phyloP scores from a whole-genome alignment of 371 early-diverging fungal species.

The Rhizopus microsporus region DNA sequence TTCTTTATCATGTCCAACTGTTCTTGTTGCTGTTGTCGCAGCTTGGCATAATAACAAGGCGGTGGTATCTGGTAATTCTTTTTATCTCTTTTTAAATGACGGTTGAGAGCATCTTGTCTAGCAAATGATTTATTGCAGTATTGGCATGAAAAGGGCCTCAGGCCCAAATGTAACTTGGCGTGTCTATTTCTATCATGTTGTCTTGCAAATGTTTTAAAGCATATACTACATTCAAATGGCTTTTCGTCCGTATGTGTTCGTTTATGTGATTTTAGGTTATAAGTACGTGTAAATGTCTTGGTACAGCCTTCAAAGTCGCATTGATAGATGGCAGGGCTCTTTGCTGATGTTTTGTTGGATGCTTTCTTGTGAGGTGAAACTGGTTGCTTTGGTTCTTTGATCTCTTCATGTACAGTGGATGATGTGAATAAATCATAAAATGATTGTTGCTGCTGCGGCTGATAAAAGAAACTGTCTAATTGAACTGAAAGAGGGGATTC shows the following conservation, averaged over 20 bases:
- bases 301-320: slow-evolving; percentile 58
- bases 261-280: slow-evolving; percentile 80
- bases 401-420: too few species aligned
- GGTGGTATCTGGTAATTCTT: slow-evolving; percentile 3
- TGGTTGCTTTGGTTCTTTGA: not conserved
- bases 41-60: slow-evolving; percentile 14
- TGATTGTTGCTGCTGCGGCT: not conserved
- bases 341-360: not conserved
- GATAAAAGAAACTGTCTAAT: not conserved
- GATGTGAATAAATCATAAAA: too few species aligned
- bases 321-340: slow-evolving; percentile 5
- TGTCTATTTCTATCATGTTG: slow-evolving; percentile 84
- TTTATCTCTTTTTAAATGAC: slow-evolving; percentile 52
- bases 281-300: slow-evolving; percentile 77
- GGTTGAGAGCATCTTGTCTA: slow-evolving; percentile 67
- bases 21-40: slow-evolving; percentile 12
- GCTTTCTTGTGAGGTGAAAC: too few species aligned
- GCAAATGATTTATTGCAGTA: slow-evolving; percentile 75
- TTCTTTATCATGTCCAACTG: slow-evolving; percentile 10
- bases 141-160: slow-evolving; percentile 60
- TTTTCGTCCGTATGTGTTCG: slow-evolving; percentile 76
- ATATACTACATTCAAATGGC: slow-evolving; percentile 66
- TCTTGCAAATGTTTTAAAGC: slow-evolving; percentile 63
- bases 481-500: not conserved
- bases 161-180: slow-evolving; percentile 61